Base-by-base conservation (phyloP, 2,329 filamentous ascomycete genomes). In the Helotiales sp. region DNA sequence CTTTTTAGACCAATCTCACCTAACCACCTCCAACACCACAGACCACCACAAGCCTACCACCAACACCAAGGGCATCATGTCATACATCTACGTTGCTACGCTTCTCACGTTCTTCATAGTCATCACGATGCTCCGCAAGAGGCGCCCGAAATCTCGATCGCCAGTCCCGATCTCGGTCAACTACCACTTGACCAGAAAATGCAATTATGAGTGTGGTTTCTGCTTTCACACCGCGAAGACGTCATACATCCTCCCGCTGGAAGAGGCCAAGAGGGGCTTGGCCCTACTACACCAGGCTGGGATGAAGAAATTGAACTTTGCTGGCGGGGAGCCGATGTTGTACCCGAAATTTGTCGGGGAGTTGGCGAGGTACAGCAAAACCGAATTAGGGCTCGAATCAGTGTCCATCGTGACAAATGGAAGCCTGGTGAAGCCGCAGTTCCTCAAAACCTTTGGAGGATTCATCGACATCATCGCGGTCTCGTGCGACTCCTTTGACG, bases 281-380 rank as follows among this genome's bases (percentile, higher is more conserved):
- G n/a, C n/a, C n/a, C n/a, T n/a, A n/a, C n/a, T n/a, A n/a, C n/a
- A 37, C 34, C 6, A 81, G 0, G 84, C 83, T 2, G 85, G 84
- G 15, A 86, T 86, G 84, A 79, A 77, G 59, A 87, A 86, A 72
- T 77, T 86, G 73, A 86, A 86, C 73, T 83, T 87, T 69, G 84
- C 84, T 0, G 85, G 84, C 30, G 84, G 85, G 13, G 84, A 87
- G 68, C 84, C 85, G 0, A 85, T 86, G 69, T 79, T 87, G 8
- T 83, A 86, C 69, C 79, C 79, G 0, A 72, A 75, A 26, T 79
- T 80, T 61, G 76, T 86, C 0, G 78, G 79, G 28, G 74, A 80
- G 66, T 75, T 87, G 49, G 72, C 81, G 32, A 71, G 77, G 26
- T 87, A 79, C 73, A 82, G 81, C 77, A 87, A 87, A 69, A 75